Evolutionary conservation across 1,284 basidiomycete genomes (phyloP).

Genomic region (Cryptococcus sp.): DNA sequence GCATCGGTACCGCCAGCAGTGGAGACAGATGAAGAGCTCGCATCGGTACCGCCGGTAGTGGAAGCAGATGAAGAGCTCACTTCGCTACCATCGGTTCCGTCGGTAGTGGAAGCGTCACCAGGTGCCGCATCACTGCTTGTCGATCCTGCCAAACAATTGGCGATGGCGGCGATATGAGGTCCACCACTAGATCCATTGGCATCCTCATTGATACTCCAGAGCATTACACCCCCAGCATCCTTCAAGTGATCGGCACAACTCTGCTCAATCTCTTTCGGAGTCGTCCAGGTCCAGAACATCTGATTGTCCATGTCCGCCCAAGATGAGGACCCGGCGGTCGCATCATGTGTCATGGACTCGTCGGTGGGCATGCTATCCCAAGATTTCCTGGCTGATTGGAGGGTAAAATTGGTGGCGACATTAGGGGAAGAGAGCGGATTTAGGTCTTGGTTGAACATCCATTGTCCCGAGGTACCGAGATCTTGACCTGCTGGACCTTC

Average conservation of each 20-base stretch:
- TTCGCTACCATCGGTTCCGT: no score
- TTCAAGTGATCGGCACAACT: slow-evolving; percentile 1
- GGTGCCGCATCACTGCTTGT: no score
- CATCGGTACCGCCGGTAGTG: no score
- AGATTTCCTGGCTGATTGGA: no score
- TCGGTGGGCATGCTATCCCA: no score
- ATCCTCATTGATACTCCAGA: slow-evolving; percentile 2
- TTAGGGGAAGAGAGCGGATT: not conserved
- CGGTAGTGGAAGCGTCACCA: no score
- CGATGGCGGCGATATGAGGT: not conserved
- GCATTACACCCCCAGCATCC: slow-evolving; percentile 1
- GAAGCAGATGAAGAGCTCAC: no score
- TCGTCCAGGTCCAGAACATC: slow-evolving; percentile 4
- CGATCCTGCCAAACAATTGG: not conserved
- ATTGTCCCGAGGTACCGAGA: not conserved
- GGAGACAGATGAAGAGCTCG: no score
- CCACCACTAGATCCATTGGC: not conserved
- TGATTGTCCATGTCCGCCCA: not conserved
- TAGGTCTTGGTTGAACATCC: not conserved
- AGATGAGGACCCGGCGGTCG: not conserved
- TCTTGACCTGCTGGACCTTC: no score
- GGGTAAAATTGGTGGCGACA: no score
- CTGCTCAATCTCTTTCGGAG: not conserved
- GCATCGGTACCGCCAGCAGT: no score
- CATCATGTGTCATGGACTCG: no score